Base-by-base conservation (phyloP, 2,329 filamentous ascomycete genomes). In the Cytospora chrysosperma region DNA sequence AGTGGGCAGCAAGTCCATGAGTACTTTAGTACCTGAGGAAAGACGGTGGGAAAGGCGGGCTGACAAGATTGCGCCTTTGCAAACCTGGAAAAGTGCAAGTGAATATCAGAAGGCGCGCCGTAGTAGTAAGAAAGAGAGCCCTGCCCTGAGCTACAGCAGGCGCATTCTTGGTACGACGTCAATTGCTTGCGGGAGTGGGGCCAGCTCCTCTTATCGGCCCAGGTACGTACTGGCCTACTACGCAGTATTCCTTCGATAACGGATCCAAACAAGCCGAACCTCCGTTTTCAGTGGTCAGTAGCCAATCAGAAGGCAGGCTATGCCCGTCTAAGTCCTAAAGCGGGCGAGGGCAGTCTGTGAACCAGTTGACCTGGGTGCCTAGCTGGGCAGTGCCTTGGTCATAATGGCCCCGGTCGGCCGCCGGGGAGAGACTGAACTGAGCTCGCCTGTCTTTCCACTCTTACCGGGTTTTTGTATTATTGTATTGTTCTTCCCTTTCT, bases 1-100 rank as follows among this genome's bases (percentile, higher is more conserved):
- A 47, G 50, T 43, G 43, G 59, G 54, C 61, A 54, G 26, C 53
- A 61, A 61, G 57, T 65, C 64, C 64, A 65, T 65, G 57, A 60
- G 64, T 24, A 34, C 24, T n/a, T n/a, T 5, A 30, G 28, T 30
- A 30, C 28, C 28, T 28, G 19, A 15, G 26, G 28, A 27, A 40
- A 30, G 37, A 56, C 8, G 21, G 49, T 27, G 55, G 30, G 27
- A 50, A 34, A 34, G 13, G 47, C 10, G 49, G 54, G 32, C 28
- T 19, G 47, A 51, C 26, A 30, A 47, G 43, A 32, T 54, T 58
- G 55, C 27, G 50, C 61, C 49, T 49, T n/a, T 21, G 34, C 21
- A 40, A n/a, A n/a, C n/a, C n/a, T n/a, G n/a, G n/a, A n/a, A 32
- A 19, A 47, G 37, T 47, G 43, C 43, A 47, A 47, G 43, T 24